Conservation (phyloP, 371 early-diverging fungal species). For the Dichotomocladium elegans region DNA sequence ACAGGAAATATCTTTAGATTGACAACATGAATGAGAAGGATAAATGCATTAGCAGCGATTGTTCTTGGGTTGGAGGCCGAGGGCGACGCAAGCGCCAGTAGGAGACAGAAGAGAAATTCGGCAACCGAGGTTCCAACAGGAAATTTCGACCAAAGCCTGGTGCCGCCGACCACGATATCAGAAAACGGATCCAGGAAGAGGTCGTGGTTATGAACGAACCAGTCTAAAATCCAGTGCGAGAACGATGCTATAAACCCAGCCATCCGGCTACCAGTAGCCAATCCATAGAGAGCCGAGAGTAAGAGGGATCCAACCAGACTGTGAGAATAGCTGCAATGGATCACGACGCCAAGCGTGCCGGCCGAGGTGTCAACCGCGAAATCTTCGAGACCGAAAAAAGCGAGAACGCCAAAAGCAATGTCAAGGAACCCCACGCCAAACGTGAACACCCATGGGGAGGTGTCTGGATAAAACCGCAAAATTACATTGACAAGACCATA, state of each 20-base stretch:
- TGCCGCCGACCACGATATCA: not conserved
- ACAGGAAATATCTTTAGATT: not conserved
- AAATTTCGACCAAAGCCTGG: not conserved
- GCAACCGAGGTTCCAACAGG: not conserved
- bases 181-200: not conserved
- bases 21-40: not conserved
- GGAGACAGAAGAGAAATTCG: not conserved
- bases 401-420: not conserved
- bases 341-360: not conserved
- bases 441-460: not conserved
- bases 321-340: conserved; percentile 1
- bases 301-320: not conserved
- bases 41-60: not conserved
- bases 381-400: conserved; percentile 1
- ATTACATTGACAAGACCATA: not conserved
- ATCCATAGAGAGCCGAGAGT: not conserved
- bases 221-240: conserved; percentile 2
- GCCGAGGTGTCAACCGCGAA: not conserved
- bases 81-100: not conserved
- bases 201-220: conserved; percentile 6
- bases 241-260: conserved; percentile 5
- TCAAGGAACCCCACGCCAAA: not conserved
- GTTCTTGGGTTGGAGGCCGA: not conserved
- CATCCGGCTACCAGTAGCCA: not conserved
- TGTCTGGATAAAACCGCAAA: not conserved